Conservation (phyloP, 208 protist species). For the Trichomonas vaginalis region DNA sequence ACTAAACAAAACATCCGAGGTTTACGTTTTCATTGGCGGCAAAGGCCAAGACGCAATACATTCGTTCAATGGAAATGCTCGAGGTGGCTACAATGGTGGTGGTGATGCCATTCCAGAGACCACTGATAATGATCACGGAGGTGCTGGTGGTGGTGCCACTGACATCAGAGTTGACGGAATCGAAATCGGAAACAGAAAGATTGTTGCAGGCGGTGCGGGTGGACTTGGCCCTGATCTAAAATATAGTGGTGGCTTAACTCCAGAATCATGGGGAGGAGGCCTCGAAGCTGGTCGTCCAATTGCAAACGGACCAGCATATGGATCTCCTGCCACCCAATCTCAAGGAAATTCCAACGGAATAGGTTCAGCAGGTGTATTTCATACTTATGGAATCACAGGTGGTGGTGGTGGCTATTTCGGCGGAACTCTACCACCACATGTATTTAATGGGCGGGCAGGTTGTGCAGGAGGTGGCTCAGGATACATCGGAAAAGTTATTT, state of each 20-base stretch:
- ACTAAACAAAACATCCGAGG: background rate
- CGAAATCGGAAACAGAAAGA: background rate
- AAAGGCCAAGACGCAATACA: background rate
- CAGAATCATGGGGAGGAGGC: background rate
- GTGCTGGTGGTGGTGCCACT: background rate
- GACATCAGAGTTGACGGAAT: no score
- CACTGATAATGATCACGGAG: background rate
- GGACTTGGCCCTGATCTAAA: background rate
- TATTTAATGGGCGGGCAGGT: no score
- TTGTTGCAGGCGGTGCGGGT: background rate
- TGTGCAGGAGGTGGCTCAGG: no score
- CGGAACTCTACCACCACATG: background rate
- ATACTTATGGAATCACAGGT: background rate
- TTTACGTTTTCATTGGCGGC: background rate
- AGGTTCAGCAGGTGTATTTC: background rate
- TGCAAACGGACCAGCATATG: background rate
- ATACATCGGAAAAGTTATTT: no score
- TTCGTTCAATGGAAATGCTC: background rate
- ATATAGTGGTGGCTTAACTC: background rate
- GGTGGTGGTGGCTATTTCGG: background rate
- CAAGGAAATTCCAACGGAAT: background rate
- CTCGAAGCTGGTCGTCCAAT: background rate
- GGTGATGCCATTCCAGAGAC: background rate
- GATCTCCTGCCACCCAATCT: background rate
- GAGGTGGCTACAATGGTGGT: background rate